phyloP scores from a whole-genome alignment of 441 rosid genomes.

The Iberis amara region DNA sequence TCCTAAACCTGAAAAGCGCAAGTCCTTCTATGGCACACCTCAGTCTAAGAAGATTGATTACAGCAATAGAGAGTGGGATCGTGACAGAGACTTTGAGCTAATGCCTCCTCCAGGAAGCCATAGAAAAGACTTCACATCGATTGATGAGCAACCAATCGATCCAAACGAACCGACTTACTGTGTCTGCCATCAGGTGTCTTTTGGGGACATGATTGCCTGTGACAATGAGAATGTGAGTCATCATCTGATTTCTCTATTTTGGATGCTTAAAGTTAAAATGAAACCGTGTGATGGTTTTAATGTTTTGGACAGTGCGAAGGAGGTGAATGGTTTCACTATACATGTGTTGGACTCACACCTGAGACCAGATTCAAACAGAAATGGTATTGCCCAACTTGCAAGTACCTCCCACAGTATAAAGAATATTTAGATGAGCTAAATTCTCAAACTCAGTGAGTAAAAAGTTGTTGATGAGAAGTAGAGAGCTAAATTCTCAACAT shows the following conservation, averaged over 20 bases:
- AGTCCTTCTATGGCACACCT: constrained; percentile 52
- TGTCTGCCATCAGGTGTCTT: constrained; percentile 94
- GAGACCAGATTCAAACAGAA: constrained; percentile 96
- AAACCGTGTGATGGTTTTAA: constrained; percentile 6
- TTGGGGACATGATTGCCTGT: constrained; percentile 99
- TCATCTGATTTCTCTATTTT: constrained; percentile 2
- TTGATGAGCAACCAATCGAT: constrained; percentile 88
- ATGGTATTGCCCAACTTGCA: constrained; percentile 99
- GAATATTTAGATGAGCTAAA: no score
- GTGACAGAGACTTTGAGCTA: constrained; percentile 89
- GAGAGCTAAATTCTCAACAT: no score
- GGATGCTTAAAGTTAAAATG: neutral
- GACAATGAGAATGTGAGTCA: constrained; percentile 90
- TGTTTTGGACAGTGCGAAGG: constrained; percentile 70
- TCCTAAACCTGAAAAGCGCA: constrained; percentile 85
- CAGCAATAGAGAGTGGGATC: constrained; percentile 84
- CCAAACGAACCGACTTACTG: constrained; percentile 98
- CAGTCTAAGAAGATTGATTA: constrained; percentile 74
- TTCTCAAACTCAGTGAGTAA: no score
- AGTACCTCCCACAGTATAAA: constrained; percentile 54
- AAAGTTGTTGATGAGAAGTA: no score
- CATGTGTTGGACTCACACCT: constrained; percentile 90
- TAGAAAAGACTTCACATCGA: constrained; percentile 58
- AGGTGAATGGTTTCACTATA: constrained; percentile 98
- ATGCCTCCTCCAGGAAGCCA: constrained; percentile 98